phyloP scores from a whole-genome alignment of 345 rosid species.

The Citrus hindsii region DNA sequence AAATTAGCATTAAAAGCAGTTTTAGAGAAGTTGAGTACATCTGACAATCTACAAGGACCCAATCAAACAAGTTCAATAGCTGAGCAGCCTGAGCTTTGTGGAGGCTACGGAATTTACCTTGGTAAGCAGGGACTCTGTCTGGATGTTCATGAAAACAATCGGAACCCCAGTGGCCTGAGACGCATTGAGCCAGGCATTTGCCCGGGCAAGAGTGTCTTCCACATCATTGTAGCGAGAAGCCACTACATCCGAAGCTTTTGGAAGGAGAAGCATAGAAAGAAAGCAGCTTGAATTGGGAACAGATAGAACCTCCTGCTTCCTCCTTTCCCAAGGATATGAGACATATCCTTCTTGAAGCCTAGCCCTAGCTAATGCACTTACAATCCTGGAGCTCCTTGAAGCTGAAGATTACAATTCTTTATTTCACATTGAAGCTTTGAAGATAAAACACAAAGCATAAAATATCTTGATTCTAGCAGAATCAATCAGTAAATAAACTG shows the following conservation, averaged over 20 bases:
- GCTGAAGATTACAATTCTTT: constrained; percentile 36
- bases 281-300: constrained; percentile 81
- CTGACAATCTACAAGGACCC: background rate
- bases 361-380: constrained; percentile 59
- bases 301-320: constrained; percentile 60
- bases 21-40: background rate
- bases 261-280: constrained; percentile 85
- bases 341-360: constrained; percentile 95
- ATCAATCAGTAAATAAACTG: background rate
- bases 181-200: constrained; percentile 80
- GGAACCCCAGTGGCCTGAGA: constrained; percentile 86
- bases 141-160: constrained; percentile 79
- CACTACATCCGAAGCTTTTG: constrained; percentile 70
- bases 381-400: constrained; percentile 76
- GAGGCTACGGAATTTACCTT: constrained; percentile 46
- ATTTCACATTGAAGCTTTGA: background rate
- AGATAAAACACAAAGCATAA: background rate
- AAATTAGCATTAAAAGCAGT: background rate
- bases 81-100: background rate
- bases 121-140: constrained; percentile 89
- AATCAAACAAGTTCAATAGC: background rate
- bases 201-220: constrained; percentile 97
- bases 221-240: constrained; percentile 83
- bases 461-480: background rate
- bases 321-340: constrained; percentile 74